Conservation (phyloP, 805 yeast genomes). For the Schwanniomyces yamadae region DNA sequence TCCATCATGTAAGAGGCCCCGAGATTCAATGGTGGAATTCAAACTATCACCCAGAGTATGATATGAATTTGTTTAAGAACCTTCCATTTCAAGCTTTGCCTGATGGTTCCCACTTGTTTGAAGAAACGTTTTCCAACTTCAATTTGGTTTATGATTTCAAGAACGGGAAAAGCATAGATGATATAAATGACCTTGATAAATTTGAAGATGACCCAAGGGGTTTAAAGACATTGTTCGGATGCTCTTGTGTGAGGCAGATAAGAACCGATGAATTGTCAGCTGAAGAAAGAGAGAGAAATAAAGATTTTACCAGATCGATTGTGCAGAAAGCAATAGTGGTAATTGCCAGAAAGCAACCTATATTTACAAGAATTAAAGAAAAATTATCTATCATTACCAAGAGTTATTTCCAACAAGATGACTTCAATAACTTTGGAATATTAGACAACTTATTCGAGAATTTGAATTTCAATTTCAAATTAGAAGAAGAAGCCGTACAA, state of each 20-base stretch:
- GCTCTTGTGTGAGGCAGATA: conserved; percentile 88
- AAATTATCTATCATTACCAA: conserved; percentile 86
- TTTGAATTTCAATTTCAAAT: conserved; percentile 39
- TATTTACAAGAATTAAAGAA: conserved; percentile 84
- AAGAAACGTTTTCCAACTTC: conserved; percentile 90
- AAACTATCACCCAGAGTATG: conserved; percentile 39
- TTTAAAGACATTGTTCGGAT: conserved; percentile 80
- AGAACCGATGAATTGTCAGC: conserved; percentile 54
- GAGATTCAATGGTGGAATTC: conserved; percentile 87
- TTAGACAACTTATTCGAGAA: conserved; percentile 71
- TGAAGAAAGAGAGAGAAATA: conserved; percentile 44
- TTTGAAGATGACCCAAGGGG: conserved; percentile 40
- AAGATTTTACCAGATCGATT: conserved; percentile 76
- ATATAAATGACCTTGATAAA: conserved; percentile 32
- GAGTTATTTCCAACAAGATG: conserved; percentile 78
- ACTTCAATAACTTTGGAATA: conserved; percentile 68
- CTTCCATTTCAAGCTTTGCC: conserved; percentile 94
- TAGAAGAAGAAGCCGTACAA: conserved; percentile 20
- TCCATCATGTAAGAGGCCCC: conserved; percentile 90
- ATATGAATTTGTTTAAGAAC: conserved; percentile 68
- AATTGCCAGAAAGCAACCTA: conserved; percentile 73
- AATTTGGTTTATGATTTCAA: conserved; percentile 72
- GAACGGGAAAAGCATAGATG: conserved; percentile 44
- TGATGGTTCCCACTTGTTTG: conserved; percentile 91
- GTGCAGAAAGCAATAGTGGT: conserved; percentile 92